Evolutionary conservation across 306 rosid species (phyloP).

Genomic region (Cicer arietinum): DNA sequence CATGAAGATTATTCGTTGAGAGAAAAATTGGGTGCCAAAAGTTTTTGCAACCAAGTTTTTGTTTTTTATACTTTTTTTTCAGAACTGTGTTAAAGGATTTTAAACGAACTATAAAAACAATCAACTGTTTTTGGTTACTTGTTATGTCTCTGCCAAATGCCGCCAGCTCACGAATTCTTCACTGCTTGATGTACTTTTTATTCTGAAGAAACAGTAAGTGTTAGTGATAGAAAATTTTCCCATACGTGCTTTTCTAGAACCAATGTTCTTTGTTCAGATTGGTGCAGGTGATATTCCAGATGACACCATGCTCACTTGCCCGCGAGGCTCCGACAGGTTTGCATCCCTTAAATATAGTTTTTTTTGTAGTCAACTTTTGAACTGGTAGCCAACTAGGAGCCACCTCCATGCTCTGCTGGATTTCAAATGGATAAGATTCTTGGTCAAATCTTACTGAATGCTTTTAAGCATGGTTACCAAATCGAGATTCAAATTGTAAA

Average conservation of each 20-base stretch:
- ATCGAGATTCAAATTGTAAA: too few species aligned
- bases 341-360: conserved; percentile 41
- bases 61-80: background rate
- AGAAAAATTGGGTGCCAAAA: conserved; percentile 29
- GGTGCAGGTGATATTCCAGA: conserved; percentile 98
- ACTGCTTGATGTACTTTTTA: background rate
- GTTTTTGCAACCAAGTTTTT: conserved; percentile 22
- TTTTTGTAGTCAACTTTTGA: conserved; percentile 32
- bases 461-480: too few species aligned
- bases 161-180: background rate
- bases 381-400: conserved; percentile 37
- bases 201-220: conserved; percentile 24
- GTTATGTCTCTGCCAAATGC: conserved; percentile 23
- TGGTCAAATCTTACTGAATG: too few species aligned
- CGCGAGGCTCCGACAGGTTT: conserved; percentile 93
- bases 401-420: conserved; percentile 54
- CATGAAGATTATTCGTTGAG: conserved; percentile 20
- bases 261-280: conserved; percentile 66
- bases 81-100: background rate
- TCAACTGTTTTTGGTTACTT: conserved; percentile 1
- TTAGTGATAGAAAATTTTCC: conserved; percentile 4
- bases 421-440: conserved; percentile 30
- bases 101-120: background rate
- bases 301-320: conserved; percentile 80
- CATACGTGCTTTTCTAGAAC: conserved; percentile 40